Base-by-base conservation (phyloP, 768 basidiomycete genomes). In the Terana coerulea region DNA sequence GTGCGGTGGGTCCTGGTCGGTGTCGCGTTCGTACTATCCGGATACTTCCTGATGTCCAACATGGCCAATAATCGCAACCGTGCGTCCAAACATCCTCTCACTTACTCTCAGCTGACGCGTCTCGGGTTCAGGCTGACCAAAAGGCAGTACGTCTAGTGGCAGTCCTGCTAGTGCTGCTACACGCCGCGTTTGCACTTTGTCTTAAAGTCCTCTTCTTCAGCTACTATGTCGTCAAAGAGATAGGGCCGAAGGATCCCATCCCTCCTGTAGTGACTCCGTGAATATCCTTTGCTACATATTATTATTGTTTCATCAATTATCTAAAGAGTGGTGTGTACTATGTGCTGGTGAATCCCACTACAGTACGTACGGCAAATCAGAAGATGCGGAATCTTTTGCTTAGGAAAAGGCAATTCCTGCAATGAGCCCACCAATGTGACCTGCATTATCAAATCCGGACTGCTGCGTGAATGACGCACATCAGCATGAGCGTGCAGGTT, bases 11-110 rank as follows among this genome's bases (percentile, higher is more conserved):
- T 76, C 1, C 75, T 97, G 25, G 84, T 88, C 17, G 79, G 79
- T 11, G 41, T 83, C 39, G 94, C 83, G 0, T 90, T 89, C 58
- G 73, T 72, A 1, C 70, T 92, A 17, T 98, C 95, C 6, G 92
- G 93, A 2, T 92, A 81, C 72, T 98, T 94, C 76, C 76, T 99
- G 25, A 74, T 77, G 12, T 75, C 76, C 21, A 92, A 94, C 61
- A 80, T 98, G 97, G 59, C 95, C 95, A 3, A 79, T 97, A 47
- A 82, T 98, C 25, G 83, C 88, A 30, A 78, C 82, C 8, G 93
- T 95, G 59, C 59, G 88, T 75, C 44, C 42, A 42, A 15, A 15
- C 31, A 17, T 34, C 5, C 53, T 47, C n/a, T n/a, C n/a, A n/a
- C n/a, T n/a, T n/a, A 26, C 47, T 36, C 15, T 2, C 29, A 42